Conservation (phyloP, 2,329 filamentous ascomycete species). For the Colletotrichum sp. region DNA sequence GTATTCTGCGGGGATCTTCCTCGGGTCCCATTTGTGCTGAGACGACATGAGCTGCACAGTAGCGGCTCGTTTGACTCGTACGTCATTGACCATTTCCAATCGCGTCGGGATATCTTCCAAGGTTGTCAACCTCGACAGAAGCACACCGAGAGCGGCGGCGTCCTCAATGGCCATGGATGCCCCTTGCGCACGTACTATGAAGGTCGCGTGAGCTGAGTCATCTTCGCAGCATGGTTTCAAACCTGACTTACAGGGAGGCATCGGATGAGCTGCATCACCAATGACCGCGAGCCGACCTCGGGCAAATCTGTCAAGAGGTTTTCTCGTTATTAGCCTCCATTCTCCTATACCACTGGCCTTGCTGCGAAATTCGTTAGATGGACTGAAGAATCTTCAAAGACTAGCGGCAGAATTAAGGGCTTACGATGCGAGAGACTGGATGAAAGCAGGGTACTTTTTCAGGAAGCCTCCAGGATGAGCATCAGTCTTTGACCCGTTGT, state of each 20-base stretch:
- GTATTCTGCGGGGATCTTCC: not conserved
- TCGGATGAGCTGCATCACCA: not conserved
- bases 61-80: not conserved
- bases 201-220: not conserved
- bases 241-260: not conserved
- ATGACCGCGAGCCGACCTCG: not conserved
- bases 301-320: not conserved
- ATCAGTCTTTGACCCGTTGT: not conserved
- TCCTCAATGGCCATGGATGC: not conserved
- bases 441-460: not conserved
- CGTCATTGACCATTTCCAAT: not conserved
- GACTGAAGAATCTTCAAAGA: not conserved
- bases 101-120: not conserved
- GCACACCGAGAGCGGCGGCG: not conserved
- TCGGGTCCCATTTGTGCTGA: not conserved
- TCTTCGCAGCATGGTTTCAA: not conserved
- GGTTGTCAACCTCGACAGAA: not conserved
- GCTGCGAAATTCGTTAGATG: not conserved
- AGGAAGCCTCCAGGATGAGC: not conserved
- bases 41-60: not conserved
- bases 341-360: not conserved
- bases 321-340: not conserved
- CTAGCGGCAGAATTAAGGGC: accelerated
- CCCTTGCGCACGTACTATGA: not conserved
- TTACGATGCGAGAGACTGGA: not conserved